Evolutionary conservation across 139 green algal genomes (phyloP), one percentile per base, ranked within the genome.

Genomic region (Chlorella ohadii): DNA sequence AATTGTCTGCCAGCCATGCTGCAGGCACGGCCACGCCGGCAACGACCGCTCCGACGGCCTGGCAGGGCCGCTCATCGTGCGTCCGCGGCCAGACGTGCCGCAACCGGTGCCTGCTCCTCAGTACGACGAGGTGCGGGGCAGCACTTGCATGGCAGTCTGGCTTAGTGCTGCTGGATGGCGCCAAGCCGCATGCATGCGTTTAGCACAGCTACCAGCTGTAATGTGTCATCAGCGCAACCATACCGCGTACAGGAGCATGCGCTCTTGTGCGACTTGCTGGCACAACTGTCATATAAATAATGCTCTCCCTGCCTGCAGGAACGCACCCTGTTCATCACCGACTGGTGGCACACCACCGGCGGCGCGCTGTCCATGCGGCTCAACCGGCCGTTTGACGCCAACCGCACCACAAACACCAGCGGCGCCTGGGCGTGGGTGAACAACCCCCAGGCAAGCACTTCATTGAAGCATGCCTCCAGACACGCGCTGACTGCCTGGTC

Each of bases 1-100:
- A n/a, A n/a, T n/a, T n/a, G n/a, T n/a, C n/a, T n/a, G n/a, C n/a
- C n/a, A n/a, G n/a, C n/a, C n/a, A 36, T 95, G 93, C 77, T 80
- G 90, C 41, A 94, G 87, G 86, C 92, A 95, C 61, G 91, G 92
- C 65, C 92, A 95, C 79, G 36, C 44, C 12, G 81, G 74, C 20
- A 33, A 68, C 4, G 87, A 88, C 67, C 82, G 84, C 11, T 88
- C 79, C n/a, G 90, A 95, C 51, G 91, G 91, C n/a, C 81, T 95
- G 20, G 51, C 85, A 44, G 92, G 91, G 0, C 82, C 88, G 0
- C 82, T 95, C n/a, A 90, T 95, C 38, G 77, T 95, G 19, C 81
- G n/a, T 0, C 82, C 89, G 0, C 72, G 68, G 3, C 70, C n/a
- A 16, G 39, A 66, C 31, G 51, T 57, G 15, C 47, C 79, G 13